Evolutionary conservation across 192 early-diverging fungal species (phyloP), one percentile per base, ranked within the genome.

Genomic region (Mortierella alpina): DNA sequence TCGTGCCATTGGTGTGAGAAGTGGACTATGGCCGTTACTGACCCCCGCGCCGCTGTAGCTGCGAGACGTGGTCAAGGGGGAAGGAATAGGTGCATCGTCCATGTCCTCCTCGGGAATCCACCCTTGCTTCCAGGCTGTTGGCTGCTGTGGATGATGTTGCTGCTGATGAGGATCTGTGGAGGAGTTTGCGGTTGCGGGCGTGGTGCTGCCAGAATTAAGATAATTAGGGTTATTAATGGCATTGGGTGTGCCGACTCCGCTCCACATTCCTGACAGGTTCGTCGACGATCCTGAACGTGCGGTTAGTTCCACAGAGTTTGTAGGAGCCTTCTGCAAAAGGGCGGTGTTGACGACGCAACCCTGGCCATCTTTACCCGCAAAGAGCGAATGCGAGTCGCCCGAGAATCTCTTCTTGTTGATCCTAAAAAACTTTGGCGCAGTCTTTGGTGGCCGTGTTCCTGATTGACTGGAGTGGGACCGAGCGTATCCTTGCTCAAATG

Each of bases 311-410:
- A 80, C 70, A 54, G 66, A 72, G 46, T 14, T 72, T 41, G 49
- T 56, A 31, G 64, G 59, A 11, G 46, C 56, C 31, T 80, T 80
- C 31, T 72, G 77, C 18, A 63, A 22, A 7, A 80, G 66, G 0
- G 77, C 70, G 6, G 77, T 80, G 40, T 72, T 80, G 20, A 80
- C 75, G n/a, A 78, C 75, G 57, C 75, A 78, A 6, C 75, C 75
- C n/a, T 70, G 66, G 2, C 73, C 73, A 55, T 72, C 65, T 51
- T 72, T 79, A 44, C 15, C 55, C 14, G 44, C 52, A 12, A 72
- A 68, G 20, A 79, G 39, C 4, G 77, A 80, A 0, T 72, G 70
- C 7, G 77, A 80, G 20, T 80, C 77, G 11, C 77, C 77, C 9
- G 77, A 80, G 41, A 72, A 63, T 8, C 77, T 58, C 66, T 80